Evolutionary conservation across 192 early-diverging fungal species (phyloP).

Genomic region (Entomortierella parvispora): DNA sequence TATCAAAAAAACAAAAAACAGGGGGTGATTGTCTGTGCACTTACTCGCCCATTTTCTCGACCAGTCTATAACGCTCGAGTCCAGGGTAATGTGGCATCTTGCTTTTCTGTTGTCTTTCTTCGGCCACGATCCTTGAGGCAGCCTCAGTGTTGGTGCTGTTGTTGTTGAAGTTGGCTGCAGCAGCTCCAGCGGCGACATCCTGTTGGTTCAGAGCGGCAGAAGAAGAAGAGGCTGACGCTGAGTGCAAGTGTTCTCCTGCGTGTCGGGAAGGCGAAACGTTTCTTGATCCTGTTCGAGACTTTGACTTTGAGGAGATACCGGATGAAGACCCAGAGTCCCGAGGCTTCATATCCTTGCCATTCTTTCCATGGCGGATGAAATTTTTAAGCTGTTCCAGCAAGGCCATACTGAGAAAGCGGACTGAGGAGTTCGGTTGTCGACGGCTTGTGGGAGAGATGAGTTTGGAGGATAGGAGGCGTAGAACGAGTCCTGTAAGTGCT

Average conservation of each 20-base stretch:
- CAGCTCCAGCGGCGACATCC: background rate
- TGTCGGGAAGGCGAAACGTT: slow-evolving; percentile 27
- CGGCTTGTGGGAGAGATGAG: background rate
- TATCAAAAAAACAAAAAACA: background rate
- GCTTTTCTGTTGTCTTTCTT: slow-evolving; percentile 60
- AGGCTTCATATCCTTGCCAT: slow-evolving; percentile 40
- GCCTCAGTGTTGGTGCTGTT: slow-evolving; percentile 50
- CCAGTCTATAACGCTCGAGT: slow-evolving; percentile 63
- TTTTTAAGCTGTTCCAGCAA: slow-evolving; percentile 60
- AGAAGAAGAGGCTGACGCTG: background rate
- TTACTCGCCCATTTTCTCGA: slow-evolving; percentile 80
- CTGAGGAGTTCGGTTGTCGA: background rate
- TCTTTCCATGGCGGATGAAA: slow-evolving; percentile 60
- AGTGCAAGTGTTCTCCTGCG: background rate
- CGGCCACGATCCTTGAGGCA: slow-evolving; percentile 59
- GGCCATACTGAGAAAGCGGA: slow-evolving; percentile 32
- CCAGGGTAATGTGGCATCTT: slow-evolving; percentile 67
- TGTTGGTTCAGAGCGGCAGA: background rate
- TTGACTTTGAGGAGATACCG: slow-evolving; percentile 18
- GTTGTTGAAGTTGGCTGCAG: slow-evolving; percentile 19
- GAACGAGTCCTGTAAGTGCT: no score
- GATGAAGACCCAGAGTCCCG: slow-evolving; percentile 32
- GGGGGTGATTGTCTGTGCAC: slow-evolving; percentile 42
- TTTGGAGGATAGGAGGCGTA: background rate
- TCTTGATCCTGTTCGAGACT: slow-evolving; percentile 11